These are phyloP conservation scores for Paramecium sonneborni DNA, from an alignment of 73 alveolate species.

Conservation along the genomic window DNA sequence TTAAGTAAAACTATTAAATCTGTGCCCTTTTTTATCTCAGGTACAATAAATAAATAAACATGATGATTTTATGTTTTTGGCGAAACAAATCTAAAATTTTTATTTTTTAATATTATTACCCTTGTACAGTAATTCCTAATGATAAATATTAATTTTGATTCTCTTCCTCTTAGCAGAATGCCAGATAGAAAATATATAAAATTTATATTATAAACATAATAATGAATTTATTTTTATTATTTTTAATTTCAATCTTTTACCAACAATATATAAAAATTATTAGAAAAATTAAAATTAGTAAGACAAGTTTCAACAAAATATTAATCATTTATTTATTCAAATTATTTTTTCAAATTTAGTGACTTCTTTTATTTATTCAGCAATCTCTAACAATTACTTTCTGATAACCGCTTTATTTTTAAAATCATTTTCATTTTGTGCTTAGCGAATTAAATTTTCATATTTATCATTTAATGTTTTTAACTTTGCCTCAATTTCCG, in stretches of 20 bases:
- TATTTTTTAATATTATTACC: background rate
- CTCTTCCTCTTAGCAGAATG: background rate
- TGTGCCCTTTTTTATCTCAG: background rate
- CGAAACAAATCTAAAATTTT: background rate
- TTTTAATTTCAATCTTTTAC: background rate
- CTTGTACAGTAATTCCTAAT: background rate
- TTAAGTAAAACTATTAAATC: background rate
- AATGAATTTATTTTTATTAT: background rate
- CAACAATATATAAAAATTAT: background rate
- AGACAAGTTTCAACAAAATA: background rate
- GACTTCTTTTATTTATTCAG: background rate
- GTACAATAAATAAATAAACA: background rate
- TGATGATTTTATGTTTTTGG: background rate
- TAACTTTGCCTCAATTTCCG: background rate
- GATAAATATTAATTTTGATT: background rate
- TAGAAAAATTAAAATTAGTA: background rate
- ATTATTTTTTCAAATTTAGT: background rate
- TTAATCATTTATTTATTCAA: background rate
- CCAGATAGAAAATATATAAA: background rate
- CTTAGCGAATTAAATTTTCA: background rate
- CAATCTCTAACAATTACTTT: slow-evolving; percentile 15
- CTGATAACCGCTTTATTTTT: slow-evolving; percentile 19
- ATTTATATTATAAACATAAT: background rate
- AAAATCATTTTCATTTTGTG: slow-evolving; percentile 1
- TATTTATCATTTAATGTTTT: slow-evolving; percentile 5